Evolutionary conservation across 495 filamentous ascomycete species (phyloP), one percentile per base, ranked within the genome.

Genomic region (Pseudevernia furfuracea): DNA sequence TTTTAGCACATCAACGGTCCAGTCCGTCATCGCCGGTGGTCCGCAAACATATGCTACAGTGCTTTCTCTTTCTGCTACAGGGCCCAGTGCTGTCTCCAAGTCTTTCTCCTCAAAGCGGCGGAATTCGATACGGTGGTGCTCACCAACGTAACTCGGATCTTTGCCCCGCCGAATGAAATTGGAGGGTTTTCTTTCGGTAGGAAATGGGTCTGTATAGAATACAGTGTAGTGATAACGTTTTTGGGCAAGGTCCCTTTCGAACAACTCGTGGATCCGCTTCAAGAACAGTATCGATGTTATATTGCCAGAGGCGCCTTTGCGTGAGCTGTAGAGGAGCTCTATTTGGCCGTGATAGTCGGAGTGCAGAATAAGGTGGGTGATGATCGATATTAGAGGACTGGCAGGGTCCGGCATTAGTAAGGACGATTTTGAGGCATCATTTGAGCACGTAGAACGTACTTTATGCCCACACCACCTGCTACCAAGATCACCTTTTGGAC

Each of bases 401-500:
- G 14, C 28, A 34, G 5, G 34, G 17, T 4, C 1, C 7, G 7
- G 11, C 4, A 19, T 46, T 17, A 37, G 37, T 59, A 39, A 46
- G 34, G 34, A 28, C 37, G 23, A 38, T 52, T 8, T 14, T 48
- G 19, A 43, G 34, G n/a, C 49, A 59, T 21, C 57, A 2, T 12
- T 6, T 9, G 19, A 11, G 15, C 9, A 0, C 21, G 17, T 43
- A 52, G 34, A 21, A 63, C 64, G 43, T 55, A 72, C 69, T 96
- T 96, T 52, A 96, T 87, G 2, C 91, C 91, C 32, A 96, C 86
- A 1, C 91, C 91, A 7, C 90, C 90, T 2, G 91, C 91, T 55
- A 95, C 78, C 46, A 96, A 84, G 1, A 93, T 81, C 3, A 86
- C 79, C 60, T 81, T 85, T 17, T 78, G 75, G 14, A 90, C 71